Evolutionary conservation across 805 yeast species (phyloP).

Genomic region (Wickerhamiella domercqiae): DNA sequence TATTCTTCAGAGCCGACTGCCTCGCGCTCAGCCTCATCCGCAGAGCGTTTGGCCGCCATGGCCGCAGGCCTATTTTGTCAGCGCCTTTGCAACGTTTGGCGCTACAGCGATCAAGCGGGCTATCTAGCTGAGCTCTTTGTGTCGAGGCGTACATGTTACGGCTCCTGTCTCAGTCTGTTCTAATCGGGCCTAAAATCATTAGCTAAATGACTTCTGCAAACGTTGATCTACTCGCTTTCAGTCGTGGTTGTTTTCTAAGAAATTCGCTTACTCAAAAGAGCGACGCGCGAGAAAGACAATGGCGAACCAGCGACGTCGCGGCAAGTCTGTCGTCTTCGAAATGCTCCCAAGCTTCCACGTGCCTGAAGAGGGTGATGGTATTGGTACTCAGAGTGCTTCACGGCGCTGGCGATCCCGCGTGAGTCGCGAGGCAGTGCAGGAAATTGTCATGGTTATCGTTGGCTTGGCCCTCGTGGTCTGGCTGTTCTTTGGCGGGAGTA

Average conservation of each 20-base stretch:
- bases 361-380: conserved; percentile 9
- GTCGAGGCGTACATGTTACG: too few relatives aligned
- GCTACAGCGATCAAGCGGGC: not conserved
- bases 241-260: too few relatives aligned
- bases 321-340: conserved; percentile 15
- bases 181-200: too few relatives aligned
- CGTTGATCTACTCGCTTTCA: too few relatives aligned
- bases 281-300: not conserved
- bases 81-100: not conserved
- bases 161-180: too few relatives aligned
- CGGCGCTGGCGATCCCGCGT: conserved; percentile 8
- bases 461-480: conserved; percentile 18
- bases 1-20: too few relatives aligned
- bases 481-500: conserved; percentile 17
- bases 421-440: conserved; percentile 16
- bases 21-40: conserved; percentile 31
- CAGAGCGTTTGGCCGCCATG: not conserved
- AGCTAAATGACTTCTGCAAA: too few relatives aligned
- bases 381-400: conserved; percentile 2
- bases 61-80: not conserved
- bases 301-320: conserved; percentile 15
- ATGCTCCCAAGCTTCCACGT: conserved; percentile 15
- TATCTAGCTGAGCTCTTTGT: not conserved
- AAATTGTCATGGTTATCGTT: conserved; percentile 15
- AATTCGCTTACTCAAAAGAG: too few relatives aligned